phyloP scores from a whole-genome alignment of 164 flowering plant genomes.

The Akebia trifoliata region DNA sequence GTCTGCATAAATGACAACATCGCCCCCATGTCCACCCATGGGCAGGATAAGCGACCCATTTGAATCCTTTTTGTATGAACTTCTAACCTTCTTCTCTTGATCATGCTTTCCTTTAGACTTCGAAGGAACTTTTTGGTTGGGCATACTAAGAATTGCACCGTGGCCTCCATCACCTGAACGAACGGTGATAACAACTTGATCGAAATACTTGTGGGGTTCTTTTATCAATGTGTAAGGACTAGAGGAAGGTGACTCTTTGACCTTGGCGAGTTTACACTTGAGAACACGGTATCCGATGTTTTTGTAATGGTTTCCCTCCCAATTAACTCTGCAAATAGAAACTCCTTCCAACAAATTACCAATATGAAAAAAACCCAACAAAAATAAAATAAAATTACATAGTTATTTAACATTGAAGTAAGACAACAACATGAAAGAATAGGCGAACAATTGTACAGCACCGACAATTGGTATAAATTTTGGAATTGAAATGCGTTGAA shows the following conservation, averaged over 20 bases:
- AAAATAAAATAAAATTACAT: neutral
- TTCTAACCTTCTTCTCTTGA: slow-evolving; percentile 44
- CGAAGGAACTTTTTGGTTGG: slow-evolving; percentile 33
- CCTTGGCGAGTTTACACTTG: slow-evolving; percentile 40
- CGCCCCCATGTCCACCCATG: slow-evolving; percentile 93
- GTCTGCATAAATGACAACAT: slow-evolving; percentile 79
- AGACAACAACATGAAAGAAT: neutral
- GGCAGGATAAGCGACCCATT: slow-evolving; percentile 91
- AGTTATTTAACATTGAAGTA: neutral
- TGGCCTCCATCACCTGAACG: slow-evolving; percentile 98
- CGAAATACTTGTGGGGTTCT: slow-evolving; percentile 92
- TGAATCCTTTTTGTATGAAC: slow-evolving; percentile 61
- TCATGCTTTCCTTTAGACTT: slow-evolving; percentile 41
- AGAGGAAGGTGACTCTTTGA: slow-evolving; percentile 37
- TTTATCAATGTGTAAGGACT: slow-evolving; percentile 34
- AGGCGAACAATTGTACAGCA: neutral
- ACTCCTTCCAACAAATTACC: neutral
- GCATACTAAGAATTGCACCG: slow-evolving; percentile 76
- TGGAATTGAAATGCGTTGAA: too few species aligned
- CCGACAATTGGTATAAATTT: too few species aligned
- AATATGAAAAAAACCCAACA: neutral
- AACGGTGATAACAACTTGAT: slow-evolving; percentile 77
- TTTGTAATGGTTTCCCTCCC: slow-evolving; percentile 1
- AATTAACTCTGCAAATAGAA: slow-evolving; percentile 27
- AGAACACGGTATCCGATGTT: slow-evolving; percentile 14